Evolutionary conservation across 768 basidiomycete species (phyloP).

Genomic region (Lanmaoa pseudosensibilis): DNA sequence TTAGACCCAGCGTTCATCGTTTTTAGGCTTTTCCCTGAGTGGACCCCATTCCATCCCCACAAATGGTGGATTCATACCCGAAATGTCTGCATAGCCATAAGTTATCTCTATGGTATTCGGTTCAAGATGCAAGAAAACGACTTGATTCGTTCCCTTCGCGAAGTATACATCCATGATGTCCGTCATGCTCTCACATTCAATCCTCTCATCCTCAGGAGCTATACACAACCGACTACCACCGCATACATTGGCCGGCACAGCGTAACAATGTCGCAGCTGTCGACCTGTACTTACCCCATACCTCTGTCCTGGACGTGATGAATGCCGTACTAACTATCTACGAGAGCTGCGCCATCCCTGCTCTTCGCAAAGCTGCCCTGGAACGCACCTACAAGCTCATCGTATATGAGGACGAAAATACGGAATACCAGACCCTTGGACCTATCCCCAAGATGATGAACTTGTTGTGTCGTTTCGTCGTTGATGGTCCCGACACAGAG

Average conservation of each 20-base stretch:
- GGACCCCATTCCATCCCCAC: constrained; percentile 90
- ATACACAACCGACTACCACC: constrained; percentile 80
- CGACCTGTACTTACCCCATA: constrained; percentile 87
- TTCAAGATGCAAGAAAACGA: too few species aligned
- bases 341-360: constrained; percentile 67
- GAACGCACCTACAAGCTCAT: constrained; percentile 75
- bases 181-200: too few species aligned
- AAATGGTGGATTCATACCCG: too few species aligned
- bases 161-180: too few species aligned
- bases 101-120: too few species aligned
- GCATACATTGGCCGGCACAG: constrained; percentile 87
- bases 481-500: constrained; percentile 77
- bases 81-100: too few species aligned
- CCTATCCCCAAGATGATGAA: constrained; percentile 98
- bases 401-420: constrained; percentile 92
- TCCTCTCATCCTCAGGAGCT: too few species aligned
- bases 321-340: constrained; percentile 65
- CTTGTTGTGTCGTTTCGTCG: constrained; percentile 71
- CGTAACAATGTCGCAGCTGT: constrained; percentile 77
- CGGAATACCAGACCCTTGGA: constrained; percentile 82
- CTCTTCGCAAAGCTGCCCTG: too few species aligned
- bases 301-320: constrained; percentile 63
- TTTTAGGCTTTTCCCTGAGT: constrained; percentile 83
- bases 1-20: background rate
- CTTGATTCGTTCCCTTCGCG: too few species aligned